phyloP scores from a whole-genome alignment of 805 yeast species.

The Wickerhamiella cacticola region DNA sequence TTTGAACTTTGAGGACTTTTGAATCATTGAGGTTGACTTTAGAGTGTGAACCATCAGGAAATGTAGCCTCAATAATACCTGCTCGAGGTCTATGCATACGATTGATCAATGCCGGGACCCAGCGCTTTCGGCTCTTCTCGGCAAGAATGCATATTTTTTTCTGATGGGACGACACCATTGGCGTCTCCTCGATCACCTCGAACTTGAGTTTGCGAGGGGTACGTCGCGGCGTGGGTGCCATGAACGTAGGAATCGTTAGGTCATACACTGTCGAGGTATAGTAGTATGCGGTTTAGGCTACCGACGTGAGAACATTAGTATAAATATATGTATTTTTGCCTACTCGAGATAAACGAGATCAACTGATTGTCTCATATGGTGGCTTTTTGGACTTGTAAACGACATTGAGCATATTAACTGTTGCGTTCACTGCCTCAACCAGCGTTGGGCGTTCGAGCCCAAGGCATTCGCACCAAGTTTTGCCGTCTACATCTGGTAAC shows the following conservation, averaged over 20 bases:
- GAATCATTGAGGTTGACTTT: not conserved
- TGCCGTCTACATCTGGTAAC: constrained; percentile 14
- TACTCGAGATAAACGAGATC: no score
- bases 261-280: no score
- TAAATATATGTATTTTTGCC: no score
- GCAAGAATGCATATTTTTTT: not conserved
- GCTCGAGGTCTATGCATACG: not conserved
- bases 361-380: not conserved
- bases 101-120: constrained; percentile 6
- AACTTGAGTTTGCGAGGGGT: constrained; percentile 9
- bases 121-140: not conserved
- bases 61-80: not conserved
- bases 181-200: constrained; percentile 3
- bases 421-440: constrained; percentile 19
- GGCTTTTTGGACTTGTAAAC: not conserved
- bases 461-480: constrained; percentile 16
- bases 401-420: constrained; percentile 20
- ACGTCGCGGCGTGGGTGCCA: not conserved
- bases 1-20: not conserved
- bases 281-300: no score
- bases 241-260: not conserved
- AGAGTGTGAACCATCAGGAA: not conserved
- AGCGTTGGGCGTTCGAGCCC: constrained; percentile 14
- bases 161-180: not conserved
- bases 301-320: no score